A percentile compares a stretch with the other conserved stretches of the same genome.
Conservation (phyloP, 768 basidiomycete genomes). For the Hygrophoropsis aurantiaca region DNA sequence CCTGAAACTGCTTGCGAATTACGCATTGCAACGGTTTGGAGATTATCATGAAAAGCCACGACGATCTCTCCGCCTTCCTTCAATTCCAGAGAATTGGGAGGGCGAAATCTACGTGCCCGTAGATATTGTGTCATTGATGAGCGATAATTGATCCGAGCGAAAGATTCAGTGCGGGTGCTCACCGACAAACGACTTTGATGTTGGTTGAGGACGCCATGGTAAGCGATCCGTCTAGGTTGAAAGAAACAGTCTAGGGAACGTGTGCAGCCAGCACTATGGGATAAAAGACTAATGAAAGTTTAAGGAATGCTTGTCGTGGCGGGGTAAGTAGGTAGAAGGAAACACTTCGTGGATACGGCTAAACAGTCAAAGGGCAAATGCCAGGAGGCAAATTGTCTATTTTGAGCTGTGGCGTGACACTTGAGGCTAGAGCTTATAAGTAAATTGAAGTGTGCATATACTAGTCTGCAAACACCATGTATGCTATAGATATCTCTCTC, state of each 20-base stretch:
- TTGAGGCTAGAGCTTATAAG: background rate
- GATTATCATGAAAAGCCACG: conserved; percentile 83
- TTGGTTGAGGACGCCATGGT: conserved; percentile 79
- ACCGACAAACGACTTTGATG: conserved; percentile 99
- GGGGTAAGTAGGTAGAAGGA: background rate
- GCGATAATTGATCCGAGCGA: conserved; percentile 2
- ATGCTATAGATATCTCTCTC: too few relatives aligned
- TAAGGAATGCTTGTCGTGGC: conserved; percentile 9
- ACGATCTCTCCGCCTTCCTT: conserved; percentile 89
- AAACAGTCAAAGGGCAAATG: conserved; percentile 19
- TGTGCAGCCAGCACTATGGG: conserved; percentile 16
- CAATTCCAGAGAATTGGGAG: conserved; percentile 87
- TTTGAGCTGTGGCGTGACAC: conserved; percentile 18
- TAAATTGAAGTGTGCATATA: background rate
- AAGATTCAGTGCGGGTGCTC: conserved; percentile 31
- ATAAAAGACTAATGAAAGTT: conserved; percentile 7
- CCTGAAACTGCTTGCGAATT: conserved; percentile 68
- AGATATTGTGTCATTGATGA: conserved; percentile 8
- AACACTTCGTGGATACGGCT: conserved; percentile 1
- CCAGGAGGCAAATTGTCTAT: conserved; percentile 10
- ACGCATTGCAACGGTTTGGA: conserved; percentile 81
- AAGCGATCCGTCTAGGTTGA: conserved; percentile 25
- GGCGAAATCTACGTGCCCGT: conserved; percentile 72
- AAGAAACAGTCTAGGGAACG: conserved; percentile 12
- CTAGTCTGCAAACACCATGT: too few relatives aligned